Evolutionary conservation across 345 rosid genomes (phyloP), one percentile per base, ranked within the genome.

Genomic region (Turnera subulata): DNA sequence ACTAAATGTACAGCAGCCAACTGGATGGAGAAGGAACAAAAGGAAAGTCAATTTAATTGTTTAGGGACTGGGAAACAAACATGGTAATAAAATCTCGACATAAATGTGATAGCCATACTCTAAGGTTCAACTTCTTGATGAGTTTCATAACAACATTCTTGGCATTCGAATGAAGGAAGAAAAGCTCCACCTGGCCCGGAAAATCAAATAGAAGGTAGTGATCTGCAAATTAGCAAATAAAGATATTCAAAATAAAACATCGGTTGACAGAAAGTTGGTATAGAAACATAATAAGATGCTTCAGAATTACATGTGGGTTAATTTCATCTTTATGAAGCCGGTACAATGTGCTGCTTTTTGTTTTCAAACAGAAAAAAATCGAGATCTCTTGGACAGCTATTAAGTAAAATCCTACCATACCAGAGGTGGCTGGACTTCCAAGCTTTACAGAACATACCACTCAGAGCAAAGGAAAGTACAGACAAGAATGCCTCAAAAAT

Each of bases 131-230:
- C 63, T 81, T 82, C 84, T 90, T 88, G 9, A 79, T 80, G 69
- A 90, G 96, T 75, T 72, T 77, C 72, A 66, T 81, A 49, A 88
- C 76, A 53, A 84, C 77, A 50, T 80, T 90, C 76, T 81, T 90
- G 75, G 85, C 87, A 69, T 73, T 85, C 12, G 91, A 65, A 66
- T 88, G 95, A 65, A 81, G 85, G 69, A 88, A 90, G 73, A 81
- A 94, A 25, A 94, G 63, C 68, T 90, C 99, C 65, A 94, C 97
- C 77, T 87, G 99, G 56, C 96, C 95, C 62, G 99, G 97, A 71
- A 94, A 90, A 78, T 90, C 97, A 70, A 94, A 90, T 58, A 88
- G 92, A 66, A 90, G 76, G 78, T 90, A 90, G 75, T 90, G 95
- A 65, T 90, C 99, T 90, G 93, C 80, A 81, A 29, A 67, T 59